Conservation (phyloP, 495 filamentous ascomycete species). For the Letharia lupina region DNA sequence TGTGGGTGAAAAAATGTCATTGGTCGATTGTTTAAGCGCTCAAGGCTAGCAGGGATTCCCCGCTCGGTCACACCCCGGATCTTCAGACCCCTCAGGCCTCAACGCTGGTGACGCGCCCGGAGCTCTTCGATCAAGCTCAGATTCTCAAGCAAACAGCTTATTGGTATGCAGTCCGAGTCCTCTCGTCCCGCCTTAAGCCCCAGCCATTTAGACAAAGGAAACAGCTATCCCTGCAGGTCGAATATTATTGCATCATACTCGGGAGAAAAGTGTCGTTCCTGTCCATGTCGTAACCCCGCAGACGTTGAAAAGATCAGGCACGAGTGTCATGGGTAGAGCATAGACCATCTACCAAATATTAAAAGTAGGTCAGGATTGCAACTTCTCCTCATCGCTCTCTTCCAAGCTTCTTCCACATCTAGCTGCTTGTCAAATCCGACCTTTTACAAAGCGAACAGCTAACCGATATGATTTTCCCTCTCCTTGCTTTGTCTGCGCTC, state of each 20-base stretch:
- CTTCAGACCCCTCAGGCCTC: not conserved
- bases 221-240: conserved; percentile 3
- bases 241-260: conserved; percentile 1
- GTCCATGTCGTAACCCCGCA: not conserved
- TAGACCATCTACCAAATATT: not conserved
- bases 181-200: not conserved
- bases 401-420: not conserved
- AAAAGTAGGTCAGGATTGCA: conserved; percentile 1
- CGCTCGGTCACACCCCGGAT: conserved; percentile 2
- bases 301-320: not conserved
- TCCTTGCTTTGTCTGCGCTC: not conserved
- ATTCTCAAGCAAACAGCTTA: not conserved
- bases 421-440: not conserved
- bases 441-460: not conserved
- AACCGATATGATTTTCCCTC: not conserved
- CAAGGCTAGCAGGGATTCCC: conserved; percentile 10
- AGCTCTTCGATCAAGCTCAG: not conserved
- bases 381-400: not conserved
- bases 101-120: no score
- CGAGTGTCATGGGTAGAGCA: not conserved
- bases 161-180: not conserved
- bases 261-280: conserved; percentile 4
- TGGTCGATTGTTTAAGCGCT: not conserved
- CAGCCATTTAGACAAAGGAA: not conserved
- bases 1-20: not conserved